These are phyloP conservation scores for Scleroderma bovista DNA, from an alignment of 768 basidiomycete genomes.

Conservation along the genomic window DNA sequence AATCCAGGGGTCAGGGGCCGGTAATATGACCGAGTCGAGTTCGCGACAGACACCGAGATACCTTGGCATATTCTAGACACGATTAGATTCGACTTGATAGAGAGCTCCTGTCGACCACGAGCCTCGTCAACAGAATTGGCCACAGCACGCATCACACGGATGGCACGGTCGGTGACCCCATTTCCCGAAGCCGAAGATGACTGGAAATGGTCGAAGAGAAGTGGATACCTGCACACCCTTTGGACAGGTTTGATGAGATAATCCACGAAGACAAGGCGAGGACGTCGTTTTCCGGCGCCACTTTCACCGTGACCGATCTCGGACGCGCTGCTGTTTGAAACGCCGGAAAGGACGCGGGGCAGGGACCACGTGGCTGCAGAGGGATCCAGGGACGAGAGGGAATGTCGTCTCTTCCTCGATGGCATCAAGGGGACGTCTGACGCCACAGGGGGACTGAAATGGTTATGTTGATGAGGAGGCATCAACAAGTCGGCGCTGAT, in stretches of 20 bases:
- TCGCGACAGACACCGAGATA: slow-evolving; percentile 23
- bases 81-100: slow-evolving; percentile 62
- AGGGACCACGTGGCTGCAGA: slow-evolving; percentile 33
- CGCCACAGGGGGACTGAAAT: slow-evolving; percentile 1
- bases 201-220: slow-evolving; percentile 74
- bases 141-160: slow-evolving; percentile 69
- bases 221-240: slow-evolving; percentile 90
- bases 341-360: slow-evolving; percentile 27
- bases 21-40: slow-evolving; percentile 17
- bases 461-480: slow-evolving; percentile 7
- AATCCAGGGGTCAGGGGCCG: slow-evolving; percentile 49
- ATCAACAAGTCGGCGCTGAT: slow-evolving; percentile 38
- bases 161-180: slow-evolving; percentile 35
- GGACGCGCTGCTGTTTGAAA: slow-evolving; percentile 27
- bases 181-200: slow-evolving; percentile 1
- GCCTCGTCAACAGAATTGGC: slow-evolving; percentile 81
- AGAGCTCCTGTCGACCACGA: slow-evolving; percentile 56
- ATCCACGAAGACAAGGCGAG: slow-evolving; percentile 66
- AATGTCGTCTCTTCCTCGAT: slow-evolving; percentile 37
- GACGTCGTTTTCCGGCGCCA: slow-evolving; percentile 22
- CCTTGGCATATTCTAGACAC: slow-evolving; percentile 54
- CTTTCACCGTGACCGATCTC: slow-evolving; percentile 27
- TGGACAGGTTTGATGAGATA: slow-evolving; percentile 98
- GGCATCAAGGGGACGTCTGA: slow-evolving; percentile 20
- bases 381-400: slow-evolving; percentile 48